Base-by-base conservation (phyloP, 2,329 filamentous ascomycete genomes). In the Cytospora piceae region DNA sequence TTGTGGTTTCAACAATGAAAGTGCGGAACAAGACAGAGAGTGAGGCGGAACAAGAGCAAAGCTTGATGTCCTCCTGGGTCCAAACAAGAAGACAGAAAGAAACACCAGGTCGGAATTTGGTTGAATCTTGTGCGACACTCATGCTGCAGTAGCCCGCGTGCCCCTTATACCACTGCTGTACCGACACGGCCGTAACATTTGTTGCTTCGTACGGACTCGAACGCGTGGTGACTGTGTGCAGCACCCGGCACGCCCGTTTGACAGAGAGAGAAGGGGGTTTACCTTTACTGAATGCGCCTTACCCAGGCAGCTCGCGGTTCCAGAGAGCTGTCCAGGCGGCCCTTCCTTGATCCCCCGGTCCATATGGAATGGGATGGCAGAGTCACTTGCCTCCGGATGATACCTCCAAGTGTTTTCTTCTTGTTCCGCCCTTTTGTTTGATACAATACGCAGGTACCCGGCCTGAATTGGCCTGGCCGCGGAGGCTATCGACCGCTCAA, bases 141-240 rank as follows among this genome's bases (percentile, higher is more conserved):
- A n/a, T 39, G 64, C 60, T 49, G 60, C 55, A 20, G 29, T 17
- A 17, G 24, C 22, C 64, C 56, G 65, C 59, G 31, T 60, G 42
- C 52, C 39, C 39, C 24, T 29, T 24, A 34, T 37, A 54, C 24
- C 39, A 58, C 60, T 63, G 49, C 56, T 22, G 61, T 60, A 39
- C 37, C 14, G 51, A 56, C 55, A 64, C 65, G 65, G 65, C 65
- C 65, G 65, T 66, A 63, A 32, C 9, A 8, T 15, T 42, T 24
- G 14, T 34, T 34, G 60, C n/a, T 31, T 32, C 52, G 12, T 46
- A 42, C 60, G 52, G 34, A 62, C 52, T 49, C 52, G 52, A 27
- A 7, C 22, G 15, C n/a, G 46, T 52, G n/a, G 53, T 42, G 52
- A 42, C 34, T 22, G 37, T 22, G 37, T 31, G 52, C 24, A 52